Base-by-base conservation (phyloP, 2,329 filamentous ascomycete genomes). In the Venturia effusa region DNA sequence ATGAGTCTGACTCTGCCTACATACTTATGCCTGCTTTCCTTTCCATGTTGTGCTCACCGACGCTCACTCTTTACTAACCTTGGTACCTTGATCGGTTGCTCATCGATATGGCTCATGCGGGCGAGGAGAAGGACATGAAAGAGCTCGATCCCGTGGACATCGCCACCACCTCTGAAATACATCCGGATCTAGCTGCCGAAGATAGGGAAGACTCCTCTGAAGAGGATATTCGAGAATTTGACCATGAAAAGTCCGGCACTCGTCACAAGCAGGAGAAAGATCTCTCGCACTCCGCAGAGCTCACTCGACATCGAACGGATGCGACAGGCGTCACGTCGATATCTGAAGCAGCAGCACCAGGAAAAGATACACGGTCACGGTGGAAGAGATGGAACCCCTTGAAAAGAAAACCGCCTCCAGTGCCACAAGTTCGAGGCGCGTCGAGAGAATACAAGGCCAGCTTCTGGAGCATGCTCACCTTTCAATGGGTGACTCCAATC, bases 401-500 rank as follows among this genome's bases (percentile, higher is more conserved):
- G 61, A 80, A 78, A 71, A 74, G 76, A 66, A 79, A 80, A 55
- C 72, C 73, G 45, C 84, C 84, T n/a, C 81, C 83, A 2, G 73
- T 86, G 1, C 84, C 84, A 1, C 72, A 80, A 32, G 76, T 81
- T 68, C 76, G 83, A 37, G 70, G 70, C 11, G 74, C 80, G 0
- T 92, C 85, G 6, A 83, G 83, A 66, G 92, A 97, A 76, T 81
- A 90, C 72, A 80, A 78, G 4, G 92, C 92, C 5, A 78, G 83
- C 1, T 87, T 92, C 70, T 82, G 94, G 67, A 96, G 90, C 76
- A 73, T 81, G 64, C 73, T 96, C 27, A 88, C 88, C 4, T 97
- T 96, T 72, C 85, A 91, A 73, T 97, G 93, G 93, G 93, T 97
- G 81, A 85, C 86, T 0, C 87, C 90, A 1, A 72, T 97, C 64